Base-by-base conservation (phyloP, 805 yeast genomes). In the Metschnikowia sp. region DNA sequence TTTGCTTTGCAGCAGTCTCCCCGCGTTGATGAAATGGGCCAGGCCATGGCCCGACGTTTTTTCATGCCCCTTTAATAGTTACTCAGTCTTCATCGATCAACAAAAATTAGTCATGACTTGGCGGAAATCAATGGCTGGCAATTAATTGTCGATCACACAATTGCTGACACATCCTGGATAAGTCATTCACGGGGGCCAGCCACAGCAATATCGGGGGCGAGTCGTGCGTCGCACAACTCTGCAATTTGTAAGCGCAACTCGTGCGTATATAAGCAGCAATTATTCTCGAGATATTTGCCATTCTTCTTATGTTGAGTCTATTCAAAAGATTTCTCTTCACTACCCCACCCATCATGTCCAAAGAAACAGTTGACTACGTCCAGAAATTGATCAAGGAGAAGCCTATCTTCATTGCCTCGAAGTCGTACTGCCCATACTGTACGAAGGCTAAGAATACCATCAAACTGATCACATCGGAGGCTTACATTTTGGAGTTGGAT, bases 381-480 rank as follows among this genome's bases (percentile, higher is more conserved):
- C 79, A 85, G 64, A 64, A 69, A 34, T 75, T 87, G 55, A 86
- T 89, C 70, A 75, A 75, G 57, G 64, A 74, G 51, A 80, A 86
- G 66, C 80, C 82, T 39, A 75, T 89, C 47, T 86, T 90, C 63
- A 80, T 90, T 53, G 96, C 96, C 39, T 66, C 71, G 42, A 68
- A 68, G 54, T 36, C 60, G 7, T 64, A 63, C 52, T 65, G 69
- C 47, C 68, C 68, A 1, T 65, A 58, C 53, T 65, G 69, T 48
- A 53, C 49, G 32, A 45, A 52, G 37, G 58, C 69, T 47, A 65
- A 64, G 51, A 38, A 43, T 48, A 54, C 59, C 33, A 44, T 56
- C 31, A 30, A 34, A 36, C 35, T 50, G 22, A 49, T 52, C 33
- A 52, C 57, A 32, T 40, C 62, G 52, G 76, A 79, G 36, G 81